These are phyloP conservation scores for Berkeleyomyces basicola DNA, from an alignment of 2,329 filamentous ascomycete genomes.

Conservation along the genomic window DNA sequence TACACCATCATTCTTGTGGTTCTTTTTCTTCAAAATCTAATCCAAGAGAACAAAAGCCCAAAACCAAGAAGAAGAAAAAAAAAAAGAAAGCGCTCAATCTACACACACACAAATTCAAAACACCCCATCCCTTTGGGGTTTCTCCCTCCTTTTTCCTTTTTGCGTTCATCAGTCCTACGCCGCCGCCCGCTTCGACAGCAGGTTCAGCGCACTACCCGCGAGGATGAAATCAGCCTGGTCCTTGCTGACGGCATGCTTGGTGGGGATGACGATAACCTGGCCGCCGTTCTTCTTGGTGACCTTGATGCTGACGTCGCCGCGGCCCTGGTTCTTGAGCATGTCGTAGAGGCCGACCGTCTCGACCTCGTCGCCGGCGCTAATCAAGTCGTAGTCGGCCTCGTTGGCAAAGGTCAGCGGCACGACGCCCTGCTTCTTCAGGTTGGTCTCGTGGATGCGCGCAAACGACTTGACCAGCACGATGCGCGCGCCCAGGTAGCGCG, in stretches of 20 bases:
- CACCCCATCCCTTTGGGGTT: background rate
- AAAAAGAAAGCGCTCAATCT: background rate
- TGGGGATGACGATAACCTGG: conserved; percentile 51
- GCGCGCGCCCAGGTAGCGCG: conserved; percentile 73
- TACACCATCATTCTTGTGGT: too few species aligned
- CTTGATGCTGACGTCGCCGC: conserved; percentile 54
- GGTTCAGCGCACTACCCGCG: conserved; percentile 82
- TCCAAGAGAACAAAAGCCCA: background rate
- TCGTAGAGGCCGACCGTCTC: conserved; percentile 69
- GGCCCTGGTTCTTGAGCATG: conserved; percentile 60
- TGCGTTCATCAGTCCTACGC: background rate
- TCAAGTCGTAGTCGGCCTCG: conserved; percentile 72
- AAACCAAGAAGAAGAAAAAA: background rate
- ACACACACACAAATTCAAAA: background rate
- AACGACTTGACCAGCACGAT: conserved; percentile 77
- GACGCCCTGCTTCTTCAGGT: conserved; percentile 93
- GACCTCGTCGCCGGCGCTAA: conserved; percentile 71
- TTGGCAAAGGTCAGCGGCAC: conserved; percentile 83
- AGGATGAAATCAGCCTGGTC: conserved; percentile 89
- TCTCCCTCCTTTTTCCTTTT: background rate
- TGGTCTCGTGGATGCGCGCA: conserved; percentile 87
- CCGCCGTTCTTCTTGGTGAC: conserved; percentile 44
- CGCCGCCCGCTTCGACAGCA: conserved; percentile 47
- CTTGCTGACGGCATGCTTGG: conserved; percentile 74
- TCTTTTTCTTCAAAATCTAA: background rate